Evolutionary conservation across 345 rosid genomes (phyloP).

Genomic region (Litchi chinensis): DNA sequence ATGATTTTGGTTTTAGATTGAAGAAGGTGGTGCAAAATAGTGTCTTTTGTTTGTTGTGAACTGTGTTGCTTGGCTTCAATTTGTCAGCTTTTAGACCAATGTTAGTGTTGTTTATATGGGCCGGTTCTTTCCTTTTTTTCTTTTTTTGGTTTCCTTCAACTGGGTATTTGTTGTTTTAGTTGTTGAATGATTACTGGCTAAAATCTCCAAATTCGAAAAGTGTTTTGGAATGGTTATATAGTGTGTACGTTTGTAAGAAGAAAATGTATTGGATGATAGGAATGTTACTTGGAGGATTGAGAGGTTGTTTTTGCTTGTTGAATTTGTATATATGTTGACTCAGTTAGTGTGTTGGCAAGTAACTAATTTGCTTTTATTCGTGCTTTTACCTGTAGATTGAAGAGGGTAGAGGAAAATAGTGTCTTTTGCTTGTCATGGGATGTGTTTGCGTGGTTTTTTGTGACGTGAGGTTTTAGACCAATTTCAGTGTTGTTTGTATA

Average conservation of each 20-base stretch:
- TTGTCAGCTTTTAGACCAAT: no score
- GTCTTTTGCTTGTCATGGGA: neutral
- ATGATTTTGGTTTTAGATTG: neutral
- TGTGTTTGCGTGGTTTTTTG: neutral
- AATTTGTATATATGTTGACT: neutral
- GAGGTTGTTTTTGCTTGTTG: neutral
- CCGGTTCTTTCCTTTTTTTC: no score
- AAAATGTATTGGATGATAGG: neutral
- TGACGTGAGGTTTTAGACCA: neutral
- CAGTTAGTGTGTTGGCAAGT: neutral
- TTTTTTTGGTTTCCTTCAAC: neutral
- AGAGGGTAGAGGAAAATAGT: neutral
- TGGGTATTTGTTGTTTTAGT: neutral
- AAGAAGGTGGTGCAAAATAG: neutral
- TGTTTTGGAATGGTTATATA: neutral
- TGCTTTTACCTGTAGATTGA: no score
- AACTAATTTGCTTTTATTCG: neutral
- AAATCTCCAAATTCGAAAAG: neutral
- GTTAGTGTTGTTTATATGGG: no score
- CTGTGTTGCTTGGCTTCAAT: no score
- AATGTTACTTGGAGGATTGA: neutral
- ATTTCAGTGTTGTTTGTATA: neutral
- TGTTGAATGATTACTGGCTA: neutral
- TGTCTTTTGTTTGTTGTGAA: neutral
- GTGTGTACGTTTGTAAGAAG: neutral